A percentile compares a stretch with the other conserved stretches of the same genome.
Evolutionary conservation across 2,329 filamentous ascomycete species (phyloP).

Genomic region (Sporothrix mexicana): DNA sequence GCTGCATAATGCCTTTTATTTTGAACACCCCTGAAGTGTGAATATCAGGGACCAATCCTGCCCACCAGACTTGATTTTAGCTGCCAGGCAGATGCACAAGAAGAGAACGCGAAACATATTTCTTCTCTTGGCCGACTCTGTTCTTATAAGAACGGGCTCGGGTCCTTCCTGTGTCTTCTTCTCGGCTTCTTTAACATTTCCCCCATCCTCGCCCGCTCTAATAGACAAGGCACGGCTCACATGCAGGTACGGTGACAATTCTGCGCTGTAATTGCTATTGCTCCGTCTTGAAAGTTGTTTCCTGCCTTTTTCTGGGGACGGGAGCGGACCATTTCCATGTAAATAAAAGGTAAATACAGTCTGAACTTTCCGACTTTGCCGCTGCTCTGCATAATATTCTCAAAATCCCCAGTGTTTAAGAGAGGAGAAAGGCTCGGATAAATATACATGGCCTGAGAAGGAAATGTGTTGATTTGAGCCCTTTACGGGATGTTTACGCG

Average conservation of each 20-base stretch:
- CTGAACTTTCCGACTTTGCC: neutral
- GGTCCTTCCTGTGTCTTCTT: neutral
- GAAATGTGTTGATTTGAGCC: neutral
- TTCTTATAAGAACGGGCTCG: slow-evolving; percentile 7
- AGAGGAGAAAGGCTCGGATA: slow-evolving; percentile 10
- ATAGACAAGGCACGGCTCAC: neutral
- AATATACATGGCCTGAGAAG: neutral
- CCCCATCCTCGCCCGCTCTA: neutral
- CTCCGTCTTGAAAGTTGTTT: neutral
- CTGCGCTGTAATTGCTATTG: neutral
- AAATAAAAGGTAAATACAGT: neutral
- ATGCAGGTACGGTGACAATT: neutral
- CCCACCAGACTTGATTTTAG: neutral
- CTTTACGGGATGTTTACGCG: neutral
- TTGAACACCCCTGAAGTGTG: neutral
- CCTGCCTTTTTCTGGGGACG: neutral
- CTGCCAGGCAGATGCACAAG: neutral
- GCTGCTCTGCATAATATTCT: neutral
- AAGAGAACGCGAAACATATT: neutral
- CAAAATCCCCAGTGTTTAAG: neutral
- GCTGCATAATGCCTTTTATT: neutral
- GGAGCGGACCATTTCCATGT: neutral
- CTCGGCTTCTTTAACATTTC: neutral
- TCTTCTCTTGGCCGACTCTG: neutral
- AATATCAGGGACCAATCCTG: too few species aligned